Base-by-base conservation (phyloP, 495 filamentous ascomycete genomes). In the Aspergillus coremiiformis region DNA sequence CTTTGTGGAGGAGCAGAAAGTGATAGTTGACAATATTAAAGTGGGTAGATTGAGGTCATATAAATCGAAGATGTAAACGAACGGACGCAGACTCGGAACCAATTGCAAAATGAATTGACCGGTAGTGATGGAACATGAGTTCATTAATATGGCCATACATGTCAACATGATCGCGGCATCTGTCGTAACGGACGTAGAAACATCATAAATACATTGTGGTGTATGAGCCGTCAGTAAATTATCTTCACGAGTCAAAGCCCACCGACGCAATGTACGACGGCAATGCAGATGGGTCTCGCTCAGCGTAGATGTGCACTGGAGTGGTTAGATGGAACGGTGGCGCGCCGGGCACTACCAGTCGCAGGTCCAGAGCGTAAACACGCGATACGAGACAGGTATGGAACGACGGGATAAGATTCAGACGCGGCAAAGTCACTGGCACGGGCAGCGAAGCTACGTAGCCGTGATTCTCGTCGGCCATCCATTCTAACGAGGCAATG, bases 351-450 rank as follows among this genome's bases (percentile, higher is more conserved):
- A 83, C 51, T 1, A 70, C 59, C 39, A 84, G 62, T 5, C 71
- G 66, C 26, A 91, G 63, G 41, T 77, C 75, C 32, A 90, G 68
- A 7, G 73, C 68, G 67, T 91, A 91, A n/a, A 80, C 66, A 42
- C 87, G 77, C 7, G 80, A 82, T 20, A 80, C 68, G 65, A 88
- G 78, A 69, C 87, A 91, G 37, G 78, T 76, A 66, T 86, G 81
- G 67, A 90, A 91, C n/a, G 83, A 84, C 1, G 87, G 86, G 6
- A 77, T 71, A 51, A 78, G 80, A 62, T 79, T 81, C 14, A 69
- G 61, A 5, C 63, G 66, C 0, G 86, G 83, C 4, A 87, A 62
- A 4, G 72, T 69, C 55, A 91, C 68, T 1, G 86, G 85, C 8
- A 89, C 74, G n/a, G 79, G 61, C 21, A 90, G 55, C 4, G 62